Conservation (phyloP, 768 basidiomycete species). For the Lactarius hengduanensis region DNA sequence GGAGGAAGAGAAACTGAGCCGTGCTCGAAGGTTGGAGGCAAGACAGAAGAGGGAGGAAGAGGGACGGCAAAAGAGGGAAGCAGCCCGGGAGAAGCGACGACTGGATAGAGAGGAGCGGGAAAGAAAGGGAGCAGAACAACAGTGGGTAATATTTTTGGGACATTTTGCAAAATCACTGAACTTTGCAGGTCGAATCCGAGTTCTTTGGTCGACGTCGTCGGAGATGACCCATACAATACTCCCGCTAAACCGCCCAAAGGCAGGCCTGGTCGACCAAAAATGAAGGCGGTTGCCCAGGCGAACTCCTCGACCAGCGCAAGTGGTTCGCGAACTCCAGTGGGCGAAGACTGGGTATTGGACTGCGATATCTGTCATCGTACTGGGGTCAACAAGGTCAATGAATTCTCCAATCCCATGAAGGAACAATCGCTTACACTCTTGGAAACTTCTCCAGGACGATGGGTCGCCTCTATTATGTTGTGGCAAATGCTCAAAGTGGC, state of each 20-base stretch:
- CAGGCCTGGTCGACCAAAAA: conserved; percentile 17
- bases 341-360: conserved; percentile 80
- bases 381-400: conserved; percentile 70
- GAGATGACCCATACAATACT: conserved; percentile 10
- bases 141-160: conserved; percentile 14
- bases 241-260: conserved; percentile 9
- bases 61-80: conserved; percentile 48
- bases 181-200: conserved; percentile 13
- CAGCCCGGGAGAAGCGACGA: conserved; percentile 53
- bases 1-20: conserved; percentile 64
- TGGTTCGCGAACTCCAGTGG: conserved; percentile 52
- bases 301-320: conserved; percentile 38
- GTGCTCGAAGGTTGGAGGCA: conserved; percentile 51
- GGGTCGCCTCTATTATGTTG: conserved; percentile 79
- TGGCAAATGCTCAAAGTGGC: conserved; percentile 81
- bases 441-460: conserved; percentile 58
- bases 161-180: not conserved
- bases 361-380: conserved; percentile 80
- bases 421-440: conserved; percentile 16
- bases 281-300: conserved; percentile 27
- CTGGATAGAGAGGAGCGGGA: conserved; percentile 37
- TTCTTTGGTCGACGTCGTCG: conserved; percentile 21
- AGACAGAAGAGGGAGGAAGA: conserved; percentile 41
- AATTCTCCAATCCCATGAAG: not conserved
- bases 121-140: conserved; percentile 27